Evolutionary conservation across 2,329 filamentous ascomycete species (phyloP).

Genomic region (Knoxdaviesia proteae): DNA sequence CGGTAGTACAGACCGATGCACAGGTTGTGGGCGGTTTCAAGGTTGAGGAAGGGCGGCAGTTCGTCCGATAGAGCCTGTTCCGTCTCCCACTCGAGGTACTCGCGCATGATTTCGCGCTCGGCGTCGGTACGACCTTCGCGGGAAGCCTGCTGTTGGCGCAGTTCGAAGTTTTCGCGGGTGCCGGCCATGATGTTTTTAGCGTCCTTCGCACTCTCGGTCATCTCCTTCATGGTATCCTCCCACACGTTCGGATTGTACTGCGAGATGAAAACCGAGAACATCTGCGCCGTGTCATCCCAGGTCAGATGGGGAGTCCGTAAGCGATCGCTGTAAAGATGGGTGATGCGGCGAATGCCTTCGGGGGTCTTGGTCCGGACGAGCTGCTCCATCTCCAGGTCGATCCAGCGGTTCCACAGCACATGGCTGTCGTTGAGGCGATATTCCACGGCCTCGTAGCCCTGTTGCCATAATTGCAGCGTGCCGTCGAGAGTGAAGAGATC

Average conservation of each 20-base stretch:
- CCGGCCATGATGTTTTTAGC: conserved; percentile 40
- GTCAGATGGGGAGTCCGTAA: conserved; percentile 51
- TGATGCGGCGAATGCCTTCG: conserved; percentile 41
- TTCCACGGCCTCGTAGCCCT: conserved; percentile 50
- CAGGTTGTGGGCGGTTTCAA: conserved; percentile 24
- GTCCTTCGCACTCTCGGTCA: conserved; percentile 39
- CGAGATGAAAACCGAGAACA: conserved; percentile 55
- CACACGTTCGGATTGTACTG: conserved; percentile 50
- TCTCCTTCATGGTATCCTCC: conserved; percentile 51
- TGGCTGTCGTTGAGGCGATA: conserved; percentile 62
- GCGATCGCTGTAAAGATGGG: conserved; percentile 48
- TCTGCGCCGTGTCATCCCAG: conserved; percentile 56
- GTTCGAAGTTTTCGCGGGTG: conserved; percentile 46
- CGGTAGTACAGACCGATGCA: conserved; percentile 56
- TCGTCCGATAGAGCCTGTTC: conserved; percentile 28
- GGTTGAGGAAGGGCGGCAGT: conserved; percentile 11
- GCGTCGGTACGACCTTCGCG: conserved; percentile 33
- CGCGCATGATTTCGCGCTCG: conserved; percentile 28
- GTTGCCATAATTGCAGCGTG: conserved; percentile 48
- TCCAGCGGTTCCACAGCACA: conserved; percentile 59
- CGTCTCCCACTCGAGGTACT: conserved; percentile 78
- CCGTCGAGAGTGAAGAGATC: conserved; percentile 51
- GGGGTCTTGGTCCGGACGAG: conserved; percentile 33
- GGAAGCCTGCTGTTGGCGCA: conserved; percentile 37
- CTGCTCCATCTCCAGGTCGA: conserved; percentile 49